phyloP scores from a whole-genome alignment of 257 asterid species.

The Knoxia roxburghii region DNA sequence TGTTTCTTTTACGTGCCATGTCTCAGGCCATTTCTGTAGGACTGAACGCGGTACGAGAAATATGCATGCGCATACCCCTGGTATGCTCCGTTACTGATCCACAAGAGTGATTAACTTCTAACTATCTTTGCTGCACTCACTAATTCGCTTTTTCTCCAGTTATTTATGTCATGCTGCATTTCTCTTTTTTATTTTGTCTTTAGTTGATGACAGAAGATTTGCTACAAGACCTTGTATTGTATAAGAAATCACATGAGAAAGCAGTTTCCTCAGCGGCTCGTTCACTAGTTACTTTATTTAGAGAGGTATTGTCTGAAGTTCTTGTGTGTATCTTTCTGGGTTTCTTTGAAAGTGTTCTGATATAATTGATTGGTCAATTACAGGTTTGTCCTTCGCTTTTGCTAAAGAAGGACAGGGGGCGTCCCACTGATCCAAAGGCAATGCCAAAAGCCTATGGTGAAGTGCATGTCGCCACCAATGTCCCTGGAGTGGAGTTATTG shows the following conservation, averaged over 20 bases:
- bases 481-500: conserved; percentile 82
- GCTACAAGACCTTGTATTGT: conserved; percentile 93
- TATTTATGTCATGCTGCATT: not conserved
- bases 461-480: conserved; percentile 52
- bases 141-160: not conserved
- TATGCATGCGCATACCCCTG: conserved; percentile 95
- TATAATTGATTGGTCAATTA: conserved; percentile 17
- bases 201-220: conserved; percentile 98
- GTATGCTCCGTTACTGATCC: conserved; percentile 38
- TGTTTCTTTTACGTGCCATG: conserved; percentile 2
- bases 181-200: conserved; percentile 3
- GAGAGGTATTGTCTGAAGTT: conserved; percentile 47
- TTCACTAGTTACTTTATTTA: conserved; percentile 71
- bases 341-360: not conserved
- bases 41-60: conserved; percentile 76
- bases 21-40: conserved; percentile 94
- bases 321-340: not conserved
- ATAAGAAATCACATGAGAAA: conserved; percentile 82
- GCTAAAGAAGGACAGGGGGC: conserved; percentile 87
- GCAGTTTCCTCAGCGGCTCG: conserved; percentile 88
- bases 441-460: conserved; percentile 88
- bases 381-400: conserved; percentile 91
- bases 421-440: conserved; percentile 66
- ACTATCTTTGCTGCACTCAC: not conserved
- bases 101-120: not conserved